These are phyloP conservation scores for Colletotrichum sp. DNA, from an alignment of 2,329 filamentous ascomycete species.

Conservation along the genomic window DNA sequence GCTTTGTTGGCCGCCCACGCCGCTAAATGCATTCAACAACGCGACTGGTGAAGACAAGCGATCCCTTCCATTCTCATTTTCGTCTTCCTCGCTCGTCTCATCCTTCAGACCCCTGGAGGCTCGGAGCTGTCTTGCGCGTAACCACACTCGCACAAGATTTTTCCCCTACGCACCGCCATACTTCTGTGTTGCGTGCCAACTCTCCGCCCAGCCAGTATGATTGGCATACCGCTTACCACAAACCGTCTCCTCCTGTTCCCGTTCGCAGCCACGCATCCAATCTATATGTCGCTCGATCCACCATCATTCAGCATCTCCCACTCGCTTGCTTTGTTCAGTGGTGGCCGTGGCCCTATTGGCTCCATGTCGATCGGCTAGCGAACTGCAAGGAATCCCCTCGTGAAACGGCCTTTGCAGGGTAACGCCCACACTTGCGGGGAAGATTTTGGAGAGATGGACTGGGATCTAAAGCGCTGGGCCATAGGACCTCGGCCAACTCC, in stretches of 20 bases:
- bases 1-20: not conserved
- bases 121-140: not conserved
- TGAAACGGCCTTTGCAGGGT: slow-evolving; percentile 10
- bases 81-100: not conserved
- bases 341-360: not conserved
- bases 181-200: not conserved
- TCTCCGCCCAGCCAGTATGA: not conserved
- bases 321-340: not conserved
- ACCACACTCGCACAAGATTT: not conserved
- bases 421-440: not conserved
- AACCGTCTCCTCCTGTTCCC: not conserved
- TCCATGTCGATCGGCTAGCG: not conserved
- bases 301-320: not conserved
- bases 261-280: not conserved
- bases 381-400: not conserved
- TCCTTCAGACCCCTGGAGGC: not conserved
- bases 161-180: not conserved
- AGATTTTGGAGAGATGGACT: not conserved
- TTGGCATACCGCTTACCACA: not conserved
- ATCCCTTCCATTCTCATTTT: not conserved
- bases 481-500: not conserved
- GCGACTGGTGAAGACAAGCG: not conserved
- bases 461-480: not conserved
- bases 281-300: not conserved
- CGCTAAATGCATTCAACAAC: not conserved